Conservation (phyloP, 75 land plant species). For the Larix kaempferi region DNA sequence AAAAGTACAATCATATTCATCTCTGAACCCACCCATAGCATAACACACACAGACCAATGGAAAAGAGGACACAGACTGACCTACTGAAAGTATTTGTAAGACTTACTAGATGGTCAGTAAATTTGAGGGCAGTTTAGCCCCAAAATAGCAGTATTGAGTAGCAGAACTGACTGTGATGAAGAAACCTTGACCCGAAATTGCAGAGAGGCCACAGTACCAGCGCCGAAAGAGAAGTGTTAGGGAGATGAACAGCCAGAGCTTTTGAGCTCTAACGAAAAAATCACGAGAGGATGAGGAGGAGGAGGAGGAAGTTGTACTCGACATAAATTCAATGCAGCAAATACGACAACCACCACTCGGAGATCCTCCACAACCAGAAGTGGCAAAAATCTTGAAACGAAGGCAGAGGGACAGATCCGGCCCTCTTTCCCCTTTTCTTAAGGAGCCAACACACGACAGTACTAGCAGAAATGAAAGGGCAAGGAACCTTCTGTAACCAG, state of each 20-base stretch:
- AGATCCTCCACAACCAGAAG: neutral
- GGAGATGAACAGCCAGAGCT: constrained; percentile 9
- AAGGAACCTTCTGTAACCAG: neutral
- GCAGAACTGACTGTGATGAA: neutral
- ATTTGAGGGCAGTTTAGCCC: neutral
- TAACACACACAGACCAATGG: neutral
- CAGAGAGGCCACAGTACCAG: constrained; percentile 8
- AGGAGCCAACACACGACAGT: neutral
- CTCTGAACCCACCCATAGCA: neutral
- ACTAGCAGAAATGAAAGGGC: neutral
- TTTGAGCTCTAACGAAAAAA: constrained; percentile 10
- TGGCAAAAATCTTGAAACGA: neutral
- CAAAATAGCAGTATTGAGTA: neutral
- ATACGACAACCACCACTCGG: neutral
- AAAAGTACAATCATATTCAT: neutral
- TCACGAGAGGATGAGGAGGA: neutral
- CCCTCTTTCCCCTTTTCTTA: neutral
- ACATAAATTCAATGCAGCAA: constrained; percentile 9
- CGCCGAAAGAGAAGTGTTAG: neutral
- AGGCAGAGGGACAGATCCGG: neutral
- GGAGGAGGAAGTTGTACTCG: constrained; percentile 10
- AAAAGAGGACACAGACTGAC: neutral
- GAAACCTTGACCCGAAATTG: neutral
- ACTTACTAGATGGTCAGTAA: neutral
- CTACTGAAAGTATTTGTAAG: neutral